A percentile compares a stretch with the other conserved stretches of the same genome.
phyloP scores from a whole-genome alignment of 495 filamentous ascomycete species.

The Talaromyces wortmannii region DNA sequence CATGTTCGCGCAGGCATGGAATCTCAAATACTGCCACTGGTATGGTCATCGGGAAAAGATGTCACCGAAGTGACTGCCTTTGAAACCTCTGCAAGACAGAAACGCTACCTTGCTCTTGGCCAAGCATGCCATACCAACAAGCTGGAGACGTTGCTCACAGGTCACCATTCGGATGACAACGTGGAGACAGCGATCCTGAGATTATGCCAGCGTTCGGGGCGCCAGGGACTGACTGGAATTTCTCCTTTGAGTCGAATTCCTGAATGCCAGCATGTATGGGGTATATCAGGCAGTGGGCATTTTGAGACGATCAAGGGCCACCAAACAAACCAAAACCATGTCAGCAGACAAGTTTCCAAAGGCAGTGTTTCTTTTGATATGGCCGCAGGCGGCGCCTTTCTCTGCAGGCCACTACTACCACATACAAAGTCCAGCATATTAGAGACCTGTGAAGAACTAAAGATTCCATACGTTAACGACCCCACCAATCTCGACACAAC shows the following conservation, averaged over 20 bases:
- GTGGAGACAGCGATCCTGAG: constrained; percentile 83
- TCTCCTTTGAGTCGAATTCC: constrained; percentile 58
- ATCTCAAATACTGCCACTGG: constrained; percentile 42
- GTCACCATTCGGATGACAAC: constrained; percentile 81
- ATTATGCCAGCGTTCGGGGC: constrained; percentile 51
- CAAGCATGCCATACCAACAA: constrained; percentile 40
- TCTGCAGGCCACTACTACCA: constrained; percentile 68
- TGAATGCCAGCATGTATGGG: constrained; percentile 71
- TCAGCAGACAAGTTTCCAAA: not conserved
- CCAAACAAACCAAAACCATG: not conserved
- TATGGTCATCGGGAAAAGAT: constrained; percentile 33
- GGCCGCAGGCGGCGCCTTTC: constrained; percentile 61
- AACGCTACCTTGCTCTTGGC: constrained; percentile 68
- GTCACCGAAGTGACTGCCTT: constrained; percentile 51
- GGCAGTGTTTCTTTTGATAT: constrained; percentile 20
- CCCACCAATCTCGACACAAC: constrained; percentile 76
- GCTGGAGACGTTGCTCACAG: constrained; percentile 57
- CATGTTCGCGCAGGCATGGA: constrained; percentile 31
- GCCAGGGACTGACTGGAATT: constrained; percentile 67
- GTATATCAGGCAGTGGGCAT: constrained; percentile 60
- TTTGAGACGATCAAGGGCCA: not conserved
- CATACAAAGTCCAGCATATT: constrained; percentile 68
- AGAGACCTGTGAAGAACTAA: constrained; percentile 60
- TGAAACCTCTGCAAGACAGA: constrained; percentile 69
- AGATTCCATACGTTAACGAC: constrained; percentile 74